phyloP scores from a whole-genome alignment of 805 yeast species.

The Candida nonsorbophila region DNA sequence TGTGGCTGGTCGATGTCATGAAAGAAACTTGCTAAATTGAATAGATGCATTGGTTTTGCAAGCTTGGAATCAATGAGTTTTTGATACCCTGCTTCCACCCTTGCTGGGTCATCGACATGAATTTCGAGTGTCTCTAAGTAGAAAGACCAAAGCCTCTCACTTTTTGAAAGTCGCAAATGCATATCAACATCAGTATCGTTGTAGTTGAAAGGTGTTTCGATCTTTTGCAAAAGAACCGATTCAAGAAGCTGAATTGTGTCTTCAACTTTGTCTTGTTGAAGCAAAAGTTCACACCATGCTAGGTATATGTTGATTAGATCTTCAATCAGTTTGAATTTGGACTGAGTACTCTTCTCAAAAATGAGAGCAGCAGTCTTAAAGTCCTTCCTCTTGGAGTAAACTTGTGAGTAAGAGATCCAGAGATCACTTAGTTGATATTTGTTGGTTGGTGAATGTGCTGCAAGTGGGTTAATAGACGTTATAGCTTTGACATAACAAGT shows the following conservation, averaged over 20 bases:
- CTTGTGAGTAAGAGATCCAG: conserved; percentile 66
- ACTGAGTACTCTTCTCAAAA: conserved; percentile 59
- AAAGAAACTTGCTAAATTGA: conserved; percentile 61
- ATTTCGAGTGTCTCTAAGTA: conserved; percentile 69
- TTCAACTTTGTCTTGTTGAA: conserved; percentile 43
- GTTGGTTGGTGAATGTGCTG: conserved; percentile 18
- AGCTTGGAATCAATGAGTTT: conserved; percentile 43
- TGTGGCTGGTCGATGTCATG: conserved; percentile 43
- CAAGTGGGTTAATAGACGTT: conserved; percentile 56
- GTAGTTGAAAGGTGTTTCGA: conserved; percentile 12
- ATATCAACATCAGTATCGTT: conserved; percentile 43
- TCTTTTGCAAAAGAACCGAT: conserved; percentile 17
- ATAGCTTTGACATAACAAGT: conserved; percentile 64
- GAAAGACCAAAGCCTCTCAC: conserved; percentile 64
- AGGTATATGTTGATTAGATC: conserved; percentile 69
- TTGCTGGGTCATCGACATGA: conserved; percentile 21
- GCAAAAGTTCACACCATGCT: conserved; percentile 70
- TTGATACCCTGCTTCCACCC: conserved; percentile 20
- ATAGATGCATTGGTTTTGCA: conserved; percentile 61
- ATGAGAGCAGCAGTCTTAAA: conserved; percentile 56
- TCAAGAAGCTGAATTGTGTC: conserved; percentile 31
- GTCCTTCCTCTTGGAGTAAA: conserved; percentile 56
- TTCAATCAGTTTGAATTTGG: conserved; percentile 56
- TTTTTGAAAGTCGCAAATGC: conserved; percentile 55
- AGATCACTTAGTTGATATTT: conserved; percentile 43